Base-by-base conservation (phyloP, 164 flowering plant species). In the Nymphaea thermarum region DNA sequence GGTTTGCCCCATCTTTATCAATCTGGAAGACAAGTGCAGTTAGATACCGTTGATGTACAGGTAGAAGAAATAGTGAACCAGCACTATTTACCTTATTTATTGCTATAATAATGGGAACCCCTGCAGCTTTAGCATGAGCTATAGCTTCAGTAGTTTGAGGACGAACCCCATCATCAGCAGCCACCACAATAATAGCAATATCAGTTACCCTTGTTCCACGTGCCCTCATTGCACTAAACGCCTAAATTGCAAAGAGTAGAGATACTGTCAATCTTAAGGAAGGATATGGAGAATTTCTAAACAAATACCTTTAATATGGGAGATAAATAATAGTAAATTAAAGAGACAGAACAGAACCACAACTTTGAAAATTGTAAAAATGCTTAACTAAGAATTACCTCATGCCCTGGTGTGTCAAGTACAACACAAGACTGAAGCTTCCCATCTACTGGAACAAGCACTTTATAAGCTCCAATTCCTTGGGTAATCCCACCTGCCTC, bases 401-500 rank as follows among this genome's bases (percentile, higher is more conserved):
- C 93, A 75, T 93, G 98, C 47, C 98, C 98, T 47, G 98, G 97
- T 70, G 98, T 93, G 72, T 93, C 98, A 71, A 93, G 96, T 72
- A 93, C 87, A 75, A 91, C 93, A 79, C 98, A 93, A 60, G 90
- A 76, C 59, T 80, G 91, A 69, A 63, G 67, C 78, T 83, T 84
- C 53, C 94, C 94, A 72, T 93, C 97, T 47, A 90, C 80, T 65
- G 94, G 89, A 66, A 93, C 88, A 66, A 77, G 75, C 60, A 93
- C 91, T 74, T 84, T 87, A 79, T 93, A 93, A 60, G 97, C 98
- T 36, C 98, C 98, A 80, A 91, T 90, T 69, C 98, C 98, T 81
- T 93, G 98, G 53, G 98, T 93, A 64, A 93, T 93, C 60, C 98
- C 98, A 70, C 98, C 98, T 43, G 97, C 96, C 84, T 93, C 98